Evolutionary conservation across 148 eudicot species (phyloP).

Genomic region (Cornus controversa): DNA sequence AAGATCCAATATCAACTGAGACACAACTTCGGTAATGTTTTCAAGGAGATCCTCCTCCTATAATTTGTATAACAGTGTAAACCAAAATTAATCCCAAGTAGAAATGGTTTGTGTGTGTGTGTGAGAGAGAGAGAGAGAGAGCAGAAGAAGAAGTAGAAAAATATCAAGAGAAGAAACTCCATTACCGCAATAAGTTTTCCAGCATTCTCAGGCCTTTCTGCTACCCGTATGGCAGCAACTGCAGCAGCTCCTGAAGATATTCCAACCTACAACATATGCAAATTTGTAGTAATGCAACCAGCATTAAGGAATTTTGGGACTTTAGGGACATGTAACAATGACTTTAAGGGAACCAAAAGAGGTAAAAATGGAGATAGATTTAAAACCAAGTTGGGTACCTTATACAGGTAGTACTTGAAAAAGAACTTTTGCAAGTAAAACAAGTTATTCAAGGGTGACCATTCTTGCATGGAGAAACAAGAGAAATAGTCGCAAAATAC

Average conservation of each 20-base stretch:
- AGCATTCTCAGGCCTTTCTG: slow-evolving; percentile 64
- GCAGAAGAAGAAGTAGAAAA: not conserved
- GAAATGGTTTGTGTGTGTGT: not conserved
- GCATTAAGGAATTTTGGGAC: not conserved
- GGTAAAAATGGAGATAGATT: not conserved
- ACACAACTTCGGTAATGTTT: not conserved
- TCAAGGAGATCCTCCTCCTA: not conserved
- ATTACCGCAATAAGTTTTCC: slow-evolving; percentile 65
- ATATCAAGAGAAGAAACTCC: not conserved
- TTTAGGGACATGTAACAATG: not conserved
- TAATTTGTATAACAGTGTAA: not conserved
- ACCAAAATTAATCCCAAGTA: not conserved
- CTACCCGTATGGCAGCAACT: slow-evolving; percentile 53
- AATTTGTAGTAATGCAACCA: not conserved
- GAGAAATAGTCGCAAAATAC: no score
- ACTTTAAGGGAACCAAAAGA: not conserved
- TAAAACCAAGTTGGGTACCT: not conserved
- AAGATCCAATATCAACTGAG: not conserved
- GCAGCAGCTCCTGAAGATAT: slow-evolving; percentile 85
- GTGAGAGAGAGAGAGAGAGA: not conserved
- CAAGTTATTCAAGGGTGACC: not conserved
- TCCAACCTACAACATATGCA: slow-evolving; percentile 45
- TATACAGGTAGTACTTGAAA: no score
- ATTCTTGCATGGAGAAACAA: no score
- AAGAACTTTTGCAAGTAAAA: no score